A percentile compares a stretch with the other conserved stretches of the same genome.
Conservation (phyloP, 768 basidiomycete species). For the Amanita molliuscula region DNA sequence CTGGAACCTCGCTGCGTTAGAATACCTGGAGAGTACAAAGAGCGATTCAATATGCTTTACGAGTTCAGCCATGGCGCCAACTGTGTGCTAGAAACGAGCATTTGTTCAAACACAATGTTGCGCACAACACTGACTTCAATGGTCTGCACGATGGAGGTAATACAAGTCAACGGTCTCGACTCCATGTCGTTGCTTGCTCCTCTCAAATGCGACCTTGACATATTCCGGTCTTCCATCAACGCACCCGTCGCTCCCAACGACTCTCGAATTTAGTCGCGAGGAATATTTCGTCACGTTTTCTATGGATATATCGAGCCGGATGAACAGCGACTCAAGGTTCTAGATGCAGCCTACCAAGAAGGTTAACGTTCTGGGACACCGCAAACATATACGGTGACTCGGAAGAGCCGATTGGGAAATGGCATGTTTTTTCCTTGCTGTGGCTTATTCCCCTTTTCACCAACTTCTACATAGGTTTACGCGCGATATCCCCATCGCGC, state of each 20-base stretch:
- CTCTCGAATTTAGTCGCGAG: conserved; percentile 47
- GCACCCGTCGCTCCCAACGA: conserved; percentile 9
- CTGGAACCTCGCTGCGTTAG: conserved; percentile 19
- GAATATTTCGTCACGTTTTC: conserved; percentile 36
- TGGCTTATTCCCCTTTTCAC: neutral
- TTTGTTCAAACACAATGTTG: neutral
- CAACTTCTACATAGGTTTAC: too few relatives aligned
- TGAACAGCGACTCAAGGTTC: conserved; percentile 51
- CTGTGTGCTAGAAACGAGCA: conserved; percentile 13
- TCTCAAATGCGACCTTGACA: conserved; percentile 21
- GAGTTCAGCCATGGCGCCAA: conserved; percentile 25
- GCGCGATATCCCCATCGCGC: too few relatives aligned
- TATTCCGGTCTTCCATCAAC: conserved; percentile 23
- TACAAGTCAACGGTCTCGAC: conserved; percentile 27
- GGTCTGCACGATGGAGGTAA: conserved; percentile 23
- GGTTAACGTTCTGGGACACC: conserved; percentile 42
- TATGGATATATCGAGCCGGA: conserved; percentile 39
- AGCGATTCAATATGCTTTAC: conserved; percentile 20
- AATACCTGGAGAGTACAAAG: conserved; percentile 10
- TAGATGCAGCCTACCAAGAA: conserved; percentile 29
- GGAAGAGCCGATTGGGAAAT: conserved; percentile 34
- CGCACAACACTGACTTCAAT: conserved; percentile 15
- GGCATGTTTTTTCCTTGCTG: conserved; percentile 12
- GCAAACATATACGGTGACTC: conserved; percentile 35
- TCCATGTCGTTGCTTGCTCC: conserved; percentile 22